A percentile compares a stretch with the other conserved stretches of the same genome.
Evolutionary conservation across 768 basidiomycete species (phyloP).

Genomic region (Russula olivacea): DNA sequence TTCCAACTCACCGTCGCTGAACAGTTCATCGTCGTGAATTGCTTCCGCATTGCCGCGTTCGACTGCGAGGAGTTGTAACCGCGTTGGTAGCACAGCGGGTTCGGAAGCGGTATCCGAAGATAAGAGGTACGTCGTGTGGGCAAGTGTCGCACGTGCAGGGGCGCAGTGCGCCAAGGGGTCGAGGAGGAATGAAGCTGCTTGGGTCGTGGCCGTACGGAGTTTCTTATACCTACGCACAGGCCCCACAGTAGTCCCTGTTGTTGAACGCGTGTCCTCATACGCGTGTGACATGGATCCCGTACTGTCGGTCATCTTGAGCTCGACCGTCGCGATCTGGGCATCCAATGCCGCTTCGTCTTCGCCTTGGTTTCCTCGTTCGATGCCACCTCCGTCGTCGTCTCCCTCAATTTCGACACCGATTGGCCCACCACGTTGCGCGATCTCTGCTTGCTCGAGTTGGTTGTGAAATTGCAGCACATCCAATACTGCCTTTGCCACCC

Average conservation of each 20-base stretch:
- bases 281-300: not conserved
- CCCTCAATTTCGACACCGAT: conserved; percentile 37
- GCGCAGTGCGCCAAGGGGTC: conserved; percentile 44
- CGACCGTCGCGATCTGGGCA: not conserved
- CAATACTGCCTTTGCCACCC: conserved; percentile 61
- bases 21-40: conserved; percentile 67
- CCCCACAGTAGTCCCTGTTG: conserved; percentile 11
- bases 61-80: conserved; percentile 56
- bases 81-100: conserved; percentile 42
- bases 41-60: conserved; percentile 51
- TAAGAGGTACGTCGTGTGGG: conserved; percentile 47
- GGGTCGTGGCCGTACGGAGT: conserved; percentile 33
- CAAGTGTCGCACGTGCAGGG: conserved; percentile 4
- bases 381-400: conserved; percentile 30
- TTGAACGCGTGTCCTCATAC: not conserved
- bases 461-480: conserved; percentile 67
- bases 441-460: conserved; percentile 47
- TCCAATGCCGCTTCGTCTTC: conserved; percentile 12
- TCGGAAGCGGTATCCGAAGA: conserved; percentile 35
- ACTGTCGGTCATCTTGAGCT: not conserved
- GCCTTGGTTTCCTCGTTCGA: conserved; percentile 7
- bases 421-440: conserved; percentile 31
- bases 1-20: conserved; percentile 63
- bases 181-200: conserved; percentile 52
- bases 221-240: conserved; percentile 30